phyloP scores from a whole-genome alignment of 2,329 filamentous ascomycete genomes.

The Aspergillus sp. region DNA sequence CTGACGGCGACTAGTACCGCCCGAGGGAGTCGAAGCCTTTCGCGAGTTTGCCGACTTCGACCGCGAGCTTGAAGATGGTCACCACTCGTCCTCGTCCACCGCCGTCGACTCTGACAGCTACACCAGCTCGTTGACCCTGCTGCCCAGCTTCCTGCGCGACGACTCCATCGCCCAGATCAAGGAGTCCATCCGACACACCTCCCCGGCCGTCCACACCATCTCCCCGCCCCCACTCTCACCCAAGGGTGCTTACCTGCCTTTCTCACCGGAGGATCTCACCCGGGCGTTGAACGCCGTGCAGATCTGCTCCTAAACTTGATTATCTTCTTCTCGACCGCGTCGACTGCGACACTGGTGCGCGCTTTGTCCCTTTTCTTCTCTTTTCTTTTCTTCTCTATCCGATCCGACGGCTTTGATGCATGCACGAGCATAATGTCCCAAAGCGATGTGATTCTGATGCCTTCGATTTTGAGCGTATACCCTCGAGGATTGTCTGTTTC shows the following conservation, averaged over 20 bases:
- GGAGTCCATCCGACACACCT: conserved; percentile 31
- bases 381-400: not conserved
- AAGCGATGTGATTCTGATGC: conserved; percentile 13
- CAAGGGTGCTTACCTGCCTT: conserved; percentile 27
- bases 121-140: conserved; percentile 33
- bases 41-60: conserved; percentile 14
- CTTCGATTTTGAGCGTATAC: conserved; percentile 30
- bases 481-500: conserved; percentile 11
- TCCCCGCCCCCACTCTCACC: conserved; percentile 22
- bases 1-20: conserved; percentile 17
- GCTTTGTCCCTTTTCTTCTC: conserved; percentile 1
- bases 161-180: conserved; percentile 31
- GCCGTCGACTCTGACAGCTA: conserved; percentile 34
- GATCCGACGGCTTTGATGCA: conserved; percentile 6
- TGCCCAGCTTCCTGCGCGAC: conserved; percentile 24
- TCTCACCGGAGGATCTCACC: conserved; percentile 34
- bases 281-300: conserved; percentile 37
- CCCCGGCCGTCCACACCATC: conserved; percentile 27
- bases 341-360: conserved; percentile 7
- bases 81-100: conserved; percentile 36
- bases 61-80: conserved; percentile 23
- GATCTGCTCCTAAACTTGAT: conserved; percentile 21
- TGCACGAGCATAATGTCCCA: conserved; percentile 10
- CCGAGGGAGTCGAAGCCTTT: conserved; percentile 14
- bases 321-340: conserved; percentile 9